A percentile compares a stretch with the other conserved stretches of the same genome.
Conservation (phyloP, 2,329 filamentous ascomycete genomes). For the Epichloe glyceriae region DNA sequence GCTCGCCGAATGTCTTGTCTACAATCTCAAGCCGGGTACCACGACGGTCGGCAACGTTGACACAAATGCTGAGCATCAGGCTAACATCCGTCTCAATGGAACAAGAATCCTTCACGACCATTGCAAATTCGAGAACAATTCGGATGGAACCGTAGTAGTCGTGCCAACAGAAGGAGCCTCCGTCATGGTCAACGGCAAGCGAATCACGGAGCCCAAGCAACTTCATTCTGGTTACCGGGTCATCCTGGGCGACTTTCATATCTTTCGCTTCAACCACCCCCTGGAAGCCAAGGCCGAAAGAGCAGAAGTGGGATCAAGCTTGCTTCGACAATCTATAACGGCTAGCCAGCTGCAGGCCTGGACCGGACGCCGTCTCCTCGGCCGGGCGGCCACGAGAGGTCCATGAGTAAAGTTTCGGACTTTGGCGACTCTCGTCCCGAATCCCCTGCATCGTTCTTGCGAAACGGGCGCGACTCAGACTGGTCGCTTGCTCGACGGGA, state of each 20-base stretch:
- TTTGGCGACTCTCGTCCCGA: constrained; percentile 65
- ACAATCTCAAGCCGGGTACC: constrained; percentile 91
- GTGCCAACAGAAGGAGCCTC: constrained; percentile 83
- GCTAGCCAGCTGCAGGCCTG: constrained; percentile 48
- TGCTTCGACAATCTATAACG: constrained; percentile 71
- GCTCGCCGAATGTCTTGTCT: constrained; percentile 89
- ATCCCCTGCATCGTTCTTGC: constrained; percentile 57
- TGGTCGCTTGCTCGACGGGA: constrained; percentile 91
- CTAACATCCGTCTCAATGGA: constrained; percentile 87
- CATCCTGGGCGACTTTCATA: constrained; percentile 95
- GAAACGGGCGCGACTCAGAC: constrained; percentile 68
- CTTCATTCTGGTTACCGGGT: constrained; percentile 87
- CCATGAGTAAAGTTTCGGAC: constrained; percentile 71
- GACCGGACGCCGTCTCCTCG: constrained; percentile 39
- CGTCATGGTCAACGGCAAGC: constrained; percentile 94
- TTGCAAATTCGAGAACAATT: constrained; percentile 78
- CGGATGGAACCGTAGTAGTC: constrained; percentile 84
- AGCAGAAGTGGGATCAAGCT: constrained; percentile 65
- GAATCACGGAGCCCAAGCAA: constrained; percentile 73
- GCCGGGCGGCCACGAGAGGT: constrained; percentile 56
- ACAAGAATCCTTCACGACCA: constrained; percentile 87
- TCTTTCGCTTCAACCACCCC: constrained; percentile 96
- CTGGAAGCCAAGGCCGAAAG: constrained; percentile 89
- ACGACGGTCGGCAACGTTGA: constrained; percentile 94
- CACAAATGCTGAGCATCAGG: constrained; percentile 57